Conservation (phyloP, 768 basidiomycete species). For the Naganishia kalamii region DNA sequence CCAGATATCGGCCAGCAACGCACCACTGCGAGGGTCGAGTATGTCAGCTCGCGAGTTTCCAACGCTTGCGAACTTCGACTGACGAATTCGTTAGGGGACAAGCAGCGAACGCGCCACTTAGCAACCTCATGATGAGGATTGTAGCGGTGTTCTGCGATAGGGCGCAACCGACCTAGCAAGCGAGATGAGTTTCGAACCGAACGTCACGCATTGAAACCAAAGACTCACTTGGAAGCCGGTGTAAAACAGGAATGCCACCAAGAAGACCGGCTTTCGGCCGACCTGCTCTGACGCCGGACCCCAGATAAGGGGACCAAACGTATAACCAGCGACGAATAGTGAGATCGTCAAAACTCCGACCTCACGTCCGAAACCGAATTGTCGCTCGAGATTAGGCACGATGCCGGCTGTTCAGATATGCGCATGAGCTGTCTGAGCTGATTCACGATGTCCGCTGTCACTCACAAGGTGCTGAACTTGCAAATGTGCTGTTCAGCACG, state of each 20-base stretch:
- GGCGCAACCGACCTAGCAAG: slow-evolving; percentile 45
- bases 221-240: slow-evolving; percentile 33
- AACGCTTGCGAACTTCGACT: too few species aligned
- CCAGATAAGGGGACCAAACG: slow-evolving; percentile 46
- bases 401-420: slow-evolving; percentile 30
- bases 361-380: slow-evolving; percentile 41
- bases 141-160: slow-evolving; percentile 47
- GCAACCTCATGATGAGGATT: slow-evolving; percentile 48
- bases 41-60: too few species aligned
- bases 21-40: slow-evolving; percentile 15
- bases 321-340: slow-evolving; percentile 41
- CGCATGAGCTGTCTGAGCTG: background rate
- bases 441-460: too few species aligned
- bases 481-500: slow-evolving; percentile 45
- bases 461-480: slow-evolving; percentile 38
- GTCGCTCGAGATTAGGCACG: slow-evolving; percentile 29
- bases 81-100: slow-evolving; percentile 49
- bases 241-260: slow-evolving; percentile 45
- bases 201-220: background rate
- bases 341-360: slow-evolving; percentile 40
- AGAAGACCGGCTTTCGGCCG: slow-evolving; percentile 47
- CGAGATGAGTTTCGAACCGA: slow-evolving; percentile 23
- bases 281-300: slow-evolving; percentile 38
- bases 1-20: slow-evolving; percentile 47
- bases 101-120: slow-evolving; percentile 47